phyloP scores from a whole-genome alignment of 2,329 filamentous ascomycete genomes.

The Pseudocercospora macadamiae region DNA sequence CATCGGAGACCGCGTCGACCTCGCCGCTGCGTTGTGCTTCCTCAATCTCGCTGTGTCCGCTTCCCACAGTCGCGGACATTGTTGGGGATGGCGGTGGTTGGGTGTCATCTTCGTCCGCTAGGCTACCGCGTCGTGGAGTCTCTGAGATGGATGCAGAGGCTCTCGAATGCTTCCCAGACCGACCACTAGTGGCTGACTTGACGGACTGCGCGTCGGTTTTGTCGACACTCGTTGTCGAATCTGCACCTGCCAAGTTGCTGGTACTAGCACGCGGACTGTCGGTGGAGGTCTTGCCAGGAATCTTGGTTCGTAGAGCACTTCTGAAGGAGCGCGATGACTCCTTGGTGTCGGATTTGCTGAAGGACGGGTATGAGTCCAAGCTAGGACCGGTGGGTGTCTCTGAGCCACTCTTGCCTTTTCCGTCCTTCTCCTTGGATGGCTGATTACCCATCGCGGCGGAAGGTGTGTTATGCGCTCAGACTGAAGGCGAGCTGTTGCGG shows the following conservation, averaged over 20 bases:
- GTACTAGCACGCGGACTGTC: conserved; percentile 83
- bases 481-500: not conserved
- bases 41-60: conserved; percentile 75
- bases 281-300: conserved; percentile 66
- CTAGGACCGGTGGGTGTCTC: conserved; percentile 57
- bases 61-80: conserved; percentile 72
- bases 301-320: conserved; percentile 81
- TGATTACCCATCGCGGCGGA: conserved; percentile 70
- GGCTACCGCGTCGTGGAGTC: conserved; percentile 42
- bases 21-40: conserved; percentile 85
- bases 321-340: conserved; percentile 87
- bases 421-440: conserved; percentile 60
- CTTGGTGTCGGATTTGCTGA: conserved; percentile 89
- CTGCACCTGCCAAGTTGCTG: conserved; percentile 60
- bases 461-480: not conserved
- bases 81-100: conserved; percentile 80
- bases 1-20: conserved; percentile 91
- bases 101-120: conserved; percentile 36
- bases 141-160: conserved; percentile 26
- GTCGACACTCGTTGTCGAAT: conserved; percentile 54
- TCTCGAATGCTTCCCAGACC: conserved; percentile 34
- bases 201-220: conserved; percentile 76
- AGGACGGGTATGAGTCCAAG: conserved; percentile 86
- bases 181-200: conserved; percentile 66
- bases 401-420: conserved; percentile 48